These are phyloP conservation scores for Neurospora sp. DNA, from an alignment of 2,329 filamentous ascomycete species.

Conservation along the genomic window DNA sequence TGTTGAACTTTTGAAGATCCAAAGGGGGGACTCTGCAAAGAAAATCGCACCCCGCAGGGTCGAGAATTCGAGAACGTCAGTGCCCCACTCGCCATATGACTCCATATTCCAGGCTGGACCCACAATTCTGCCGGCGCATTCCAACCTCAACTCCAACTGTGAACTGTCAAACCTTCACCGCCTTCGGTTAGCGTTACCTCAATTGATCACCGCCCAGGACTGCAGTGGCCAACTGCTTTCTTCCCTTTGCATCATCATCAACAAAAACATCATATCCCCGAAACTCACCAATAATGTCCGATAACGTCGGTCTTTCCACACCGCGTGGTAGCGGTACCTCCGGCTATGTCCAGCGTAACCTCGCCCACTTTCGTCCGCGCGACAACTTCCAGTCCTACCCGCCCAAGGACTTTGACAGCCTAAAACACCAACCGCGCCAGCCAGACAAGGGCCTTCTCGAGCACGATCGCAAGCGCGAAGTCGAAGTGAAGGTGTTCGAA, in stretches of 20 bases:
- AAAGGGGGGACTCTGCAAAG: neutral
- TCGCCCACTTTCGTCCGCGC: conserved; percentile 71
- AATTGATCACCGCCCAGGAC: neutral
- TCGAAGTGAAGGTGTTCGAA: conserved; percentile 91
- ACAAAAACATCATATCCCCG: neutral
- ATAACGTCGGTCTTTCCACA: conserved; percentile 92
- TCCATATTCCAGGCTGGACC: neutral
- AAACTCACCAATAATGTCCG: conserved; percentile 57
- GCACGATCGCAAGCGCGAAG: conserved; percentile 81
- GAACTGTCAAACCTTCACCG: neutral
- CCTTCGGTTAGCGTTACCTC: neutral
- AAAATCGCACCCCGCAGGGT: neutral
- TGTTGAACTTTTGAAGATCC: neutral
- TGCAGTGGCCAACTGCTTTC: neutral
- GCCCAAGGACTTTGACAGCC: conserved; percentile 54
- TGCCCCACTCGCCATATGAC: neutral
- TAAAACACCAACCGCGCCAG: conserved; percentile 69
- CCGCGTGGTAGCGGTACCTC: conserved; percentile 93
- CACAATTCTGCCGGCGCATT: neutral
- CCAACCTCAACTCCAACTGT: neutral
- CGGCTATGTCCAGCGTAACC: conserved; percentile 94
- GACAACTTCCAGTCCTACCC: conserved; percentile 68
- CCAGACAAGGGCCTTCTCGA: conserved; percentile 90
- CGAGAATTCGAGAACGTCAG: neutral
- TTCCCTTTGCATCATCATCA: neutral